phyloP scores from a whole-genome alignment of 1,284 basidiomycete genomes.

The Malassezia vespertilionis region DNA sequence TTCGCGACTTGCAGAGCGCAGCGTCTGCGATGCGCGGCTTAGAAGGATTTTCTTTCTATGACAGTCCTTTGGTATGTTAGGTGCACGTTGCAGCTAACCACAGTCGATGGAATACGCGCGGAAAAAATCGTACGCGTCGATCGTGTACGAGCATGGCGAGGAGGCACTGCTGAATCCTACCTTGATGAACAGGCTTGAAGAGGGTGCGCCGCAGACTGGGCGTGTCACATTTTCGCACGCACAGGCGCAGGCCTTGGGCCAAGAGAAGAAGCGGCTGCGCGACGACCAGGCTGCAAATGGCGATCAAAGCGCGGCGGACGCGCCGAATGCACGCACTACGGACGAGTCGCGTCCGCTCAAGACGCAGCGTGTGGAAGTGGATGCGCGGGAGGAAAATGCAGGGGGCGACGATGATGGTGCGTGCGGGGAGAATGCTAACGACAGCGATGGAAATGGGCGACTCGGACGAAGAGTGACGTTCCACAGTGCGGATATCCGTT shows the following conservation, averaged over 20 bases:
- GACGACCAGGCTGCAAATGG: slow-evolving; percentile 43
- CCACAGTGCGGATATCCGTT: too few relatives aligned
- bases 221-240: slow-evolving; percentile 48
- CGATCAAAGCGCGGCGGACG: not conserved
- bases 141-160: slow-evolving; percentile 26
- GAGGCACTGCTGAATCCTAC: slow-evolving; percentile 29
- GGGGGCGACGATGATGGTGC: slow-evolving; percentile 16
- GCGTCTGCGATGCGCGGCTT: slow-evolving; percentile 82
- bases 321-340: slow-evolving; percentile 9
- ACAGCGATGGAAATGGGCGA: slow-evolving; percentile 72
- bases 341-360: slow-evolving; percentile 12
- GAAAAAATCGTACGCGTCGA: slow-evolving; percentile 68
- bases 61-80: slow-evolving; percentile 69
- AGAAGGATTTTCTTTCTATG: slow-evolving; percentile 84
- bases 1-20: slow-evolving; percentile 72
- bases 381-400: slow-evolving; percentile 53
- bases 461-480: slow-evolving; percentile 19
- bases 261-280: slow-evolving; percentile 56
- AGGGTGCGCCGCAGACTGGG: slow-evolving; percentile 18
- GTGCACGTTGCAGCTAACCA: slow-evolving; percentile 1
- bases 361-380: slow-evolving; percentile 17
- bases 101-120: slow-evolving; percentile 67
- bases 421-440: not conserved
- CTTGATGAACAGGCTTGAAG: slow-evolving; percentile 12
- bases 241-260: slow-evolving; percentile 56